Evolutionary conservation across 2,329 filamentous ascomycete species (phyloP), one percentile per base, ranked within the genome.

Genomic region (Nigrospora sphaerica): DNA sequence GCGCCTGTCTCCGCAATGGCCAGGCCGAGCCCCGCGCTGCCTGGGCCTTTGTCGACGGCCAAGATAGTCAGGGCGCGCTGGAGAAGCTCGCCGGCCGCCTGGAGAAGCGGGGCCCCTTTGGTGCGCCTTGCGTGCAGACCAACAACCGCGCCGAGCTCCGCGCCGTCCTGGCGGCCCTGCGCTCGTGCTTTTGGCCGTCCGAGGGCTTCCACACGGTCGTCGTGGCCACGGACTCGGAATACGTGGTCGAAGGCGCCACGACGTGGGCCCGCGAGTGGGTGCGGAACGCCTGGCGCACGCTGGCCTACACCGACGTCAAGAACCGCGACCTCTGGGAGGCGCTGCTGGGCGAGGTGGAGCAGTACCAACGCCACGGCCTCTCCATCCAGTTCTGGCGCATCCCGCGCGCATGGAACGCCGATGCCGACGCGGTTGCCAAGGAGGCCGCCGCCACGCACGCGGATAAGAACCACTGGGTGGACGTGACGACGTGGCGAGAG

Each of bases 91-190:
- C 49, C 5, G 64, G 60, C 44, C 66, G 63, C 13, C 62, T 77
- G 5, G 74, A 78, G 55, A 55, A 51, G 3, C 45, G 59, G 33
- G 72, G 74, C 0, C 72, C 71, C 3, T 69, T 58, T 41, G 70
- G 67, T 12, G 57, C 67, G 19, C 14, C 43, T 0, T 46, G 56
- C 36, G 42, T 51, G 9, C 70, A 73, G 48, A 78, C 66, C 17
- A 78, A 67, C 61, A 75, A 78, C 51, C 67, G 77, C 5, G 78
- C 78, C 3, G 74, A 80, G 56, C 67, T 81, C 7, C 76, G 75
- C 13, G 76, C 75, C 6, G 72, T 72, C 6, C 70, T 78, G 40
- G 72, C 66, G 6, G 78, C 70, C 4, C 63, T 80, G 19, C 62
- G 68, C 28, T 70, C 65, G 52, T 60, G 66, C 3, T 10, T 56